phyloP scores from a whole-genome alignment of 73 alveolate genomes.

The Paramecium pentaurelia region DNA sequence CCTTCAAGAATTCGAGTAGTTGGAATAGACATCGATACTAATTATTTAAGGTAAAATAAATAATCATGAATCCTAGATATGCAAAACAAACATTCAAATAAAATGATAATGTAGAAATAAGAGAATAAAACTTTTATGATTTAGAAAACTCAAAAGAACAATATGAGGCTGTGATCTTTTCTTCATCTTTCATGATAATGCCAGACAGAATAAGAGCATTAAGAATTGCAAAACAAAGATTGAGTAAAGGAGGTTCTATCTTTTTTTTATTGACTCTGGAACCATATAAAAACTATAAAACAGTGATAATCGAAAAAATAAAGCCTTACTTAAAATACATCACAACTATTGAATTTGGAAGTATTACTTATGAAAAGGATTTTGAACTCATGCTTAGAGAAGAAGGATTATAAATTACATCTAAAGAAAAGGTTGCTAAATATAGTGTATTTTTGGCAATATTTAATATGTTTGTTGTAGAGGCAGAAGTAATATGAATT shows the following conservation, averaged over 20 bases:
- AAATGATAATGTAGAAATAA: conserved; percentile 51
- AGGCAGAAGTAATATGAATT: conserved; percentile 48
- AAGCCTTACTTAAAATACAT: conserved; percentile 58
- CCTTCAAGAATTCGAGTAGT: conserved; percentile 40
- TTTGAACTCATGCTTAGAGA: conserved; percentile 47
- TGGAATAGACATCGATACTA: conserved; percentile 63
- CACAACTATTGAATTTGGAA: conserved; percentile 60
- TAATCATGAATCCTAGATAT: neutral
- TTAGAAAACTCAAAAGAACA: conserved; percentile 45
- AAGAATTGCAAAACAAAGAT: conserved; percentile 46
- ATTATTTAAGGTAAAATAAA: conserved; percentile 31
- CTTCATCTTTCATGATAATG: conserved; percentile 60
- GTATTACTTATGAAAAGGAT: conserved; percentile 60
- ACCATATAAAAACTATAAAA: neutral
- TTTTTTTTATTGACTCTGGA: conserved; percentile 54
- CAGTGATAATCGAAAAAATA: conserved; percentile 45
- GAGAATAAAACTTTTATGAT: conserved; percentile 52
- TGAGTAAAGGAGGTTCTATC: conserved; percentile 44
- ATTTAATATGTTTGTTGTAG: conserved; percentile 56
- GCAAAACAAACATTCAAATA: conserved; percentile 50
- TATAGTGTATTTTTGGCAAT: conserved; percentile 41
- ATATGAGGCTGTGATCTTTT: conserved; percentile 56
- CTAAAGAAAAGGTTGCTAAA: conserved; percentile 45
- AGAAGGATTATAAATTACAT: conserved; percentile 16
- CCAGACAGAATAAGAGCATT: conserved; percentile 62